phyloP scores from a whole-genome alignment of 148 eudicot genomes.

The Heliamphora exappendiculata region DNA sequence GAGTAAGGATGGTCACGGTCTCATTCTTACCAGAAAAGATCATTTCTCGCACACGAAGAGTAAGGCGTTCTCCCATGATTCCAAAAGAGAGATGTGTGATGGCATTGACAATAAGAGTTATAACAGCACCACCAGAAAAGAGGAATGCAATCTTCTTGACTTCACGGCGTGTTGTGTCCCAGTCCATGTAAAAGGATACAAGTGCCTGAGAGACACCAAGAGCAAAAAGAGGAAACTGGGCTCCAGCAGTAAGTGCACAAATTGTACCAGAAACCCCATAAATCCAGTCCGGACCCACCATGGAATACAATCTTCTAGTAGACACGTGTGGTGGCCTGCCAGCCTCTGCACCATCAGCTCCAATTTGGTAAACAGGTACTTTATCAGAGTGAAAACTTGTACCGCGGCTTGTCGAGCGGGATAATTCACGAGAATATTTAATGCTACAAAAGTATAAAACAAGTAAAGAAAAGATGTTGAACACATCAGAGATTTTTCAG shows the following conservation, averaged over 20 bases:
- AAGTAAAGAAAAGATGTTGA: background rate
- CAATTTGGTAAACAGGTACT: conserved; percentile 41
- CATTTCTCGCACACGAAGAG: conserved; percentile 80
- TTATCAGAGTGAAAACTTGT: conserved; percentile 87
- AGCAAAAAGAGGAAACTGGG: conserved; percentile 92
- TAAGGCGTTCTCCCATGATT: conserved; percentile 92
- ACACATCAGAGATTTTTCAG: background rate
- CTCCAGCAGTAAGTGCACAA: conserved; percentile 65
- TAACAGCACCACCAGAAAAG: conserved; percentile 67
- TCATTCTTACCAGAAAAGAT: conserved; percentile 76
- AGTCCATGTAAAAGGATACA: conserved; percentile 88
- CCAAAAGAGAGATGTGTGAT: conserved; percentile 69
- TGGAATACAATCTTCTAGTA: conserved; percentile 58
- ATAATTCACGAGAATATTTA: conserved; percentile 65
- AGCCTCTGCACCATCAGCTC: conserved; percentile 46
- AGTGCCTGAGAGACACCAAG: conserved; percentile 90
- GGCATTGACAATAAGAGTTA: conserved; percentile 64
- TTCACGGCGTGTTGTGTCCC: conserved; percentile 75
- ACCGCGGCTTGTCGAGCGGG: conserved; percentile 63
- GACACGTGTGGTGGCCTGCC: conserved; percentile 41
- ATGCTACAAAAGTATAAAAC: conserved; percentile 34
- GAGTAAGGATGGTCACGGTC: background rate
- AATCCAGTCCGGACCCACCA: conserved; percentile 84
- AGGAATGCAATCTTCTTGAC: conserved; percentile 68
- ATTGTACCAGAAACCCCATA: conserved; percentile 72